Evolutionary conservation across 371 early-diverging fungal genomes (phyloP), one percentile per base, ranked within the genome.

Genomic region (Apophysomyces sp.): DNA sequence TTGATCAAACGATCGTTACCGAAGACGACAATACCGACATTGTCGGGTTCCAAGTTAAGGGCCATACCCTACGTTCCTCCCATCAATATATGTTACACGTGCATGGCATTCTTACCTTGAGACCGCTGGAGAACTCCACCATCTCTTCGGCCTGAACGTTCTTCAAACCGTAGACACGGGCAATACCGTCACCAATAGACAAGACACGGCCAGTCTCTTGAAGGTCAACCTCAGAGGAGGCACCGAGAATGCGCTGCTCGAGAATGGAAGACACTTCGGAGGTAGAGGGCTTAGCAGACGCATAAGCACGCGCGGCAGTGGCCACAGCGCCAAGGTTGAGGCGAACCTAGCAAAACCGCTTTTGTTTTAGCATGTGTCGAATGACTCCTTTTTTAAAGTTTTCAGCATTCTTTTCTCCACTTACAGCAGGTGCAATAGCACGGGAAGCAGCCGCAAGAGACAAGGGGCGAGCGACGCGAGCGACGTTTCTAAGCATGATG

Each of bases 121-220:
- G 84, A 77, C 98, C 98, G 76, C 91, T 91, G 72, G 95, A 94
- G 89, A 98, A 98, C 74, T 98, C 97, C 76, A 98, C 98, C 97
- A 98, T 96, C 86, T 98, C 98, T 84, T 98, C 98, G 76, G 98
- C 97, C 86, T 98, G 96, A 74, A 89, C 88, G 83, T 98, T 98
- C 88, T 93, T 94, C 78, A 98, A 86, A 64, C 98, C 98, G 63
- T 95, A 96, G 68, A 98, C 96, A 90, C 97, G 95, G 67, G 97
- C 98, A 84, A 98, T 97, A 95, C 98, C 98, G 84, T 98, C 98
- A 90, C 98, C 97, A 74, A 98, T 94, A 74, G 96, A 95, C 79
- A 98, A 85, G 65, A 98, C 98, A 76, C 97, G 93, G 64, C 98
- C 98, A 60, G 96, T 97, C 84, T 97, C 97, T 77, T 94, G 91